Conservation (phyloP, 331 rosid genomes). For the Malus hybrid region DNA sequence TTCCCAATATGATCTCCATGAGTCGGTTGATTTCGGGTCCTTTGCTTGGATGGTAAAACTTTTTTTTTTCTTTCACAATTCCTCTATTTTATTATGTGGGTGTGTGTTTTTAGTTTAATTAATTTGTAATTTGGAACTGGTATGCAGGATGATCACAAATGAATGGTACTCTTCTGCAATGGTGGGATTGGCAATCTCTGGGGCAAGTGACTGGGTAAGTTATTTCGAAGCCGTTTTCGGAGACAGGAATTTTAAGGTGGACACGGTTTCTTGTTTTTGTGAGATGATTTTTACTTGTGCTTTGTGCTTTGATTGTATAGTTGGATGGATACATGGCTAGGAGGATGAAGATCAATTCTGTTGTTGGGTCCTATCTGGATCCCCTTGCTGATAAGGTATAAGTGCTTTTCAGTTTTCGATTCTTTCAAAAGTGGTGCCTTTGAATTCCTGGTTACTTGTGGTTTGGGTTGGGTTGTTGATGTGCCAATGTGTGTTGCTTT, state of each 20-base stretch:
- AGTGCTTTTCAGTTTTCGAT: background rate
- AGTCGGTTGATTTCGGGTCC: slow-evolving; percentile 75
- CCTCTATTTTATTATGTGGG: background rate
- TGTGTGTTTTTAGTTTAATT: background rate
- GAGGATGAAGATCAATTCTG: slow-evolving; percentile 86
- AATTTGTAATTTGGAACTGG: background rate
- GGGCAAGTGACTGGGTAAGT: slow-evolving; percentile 83
- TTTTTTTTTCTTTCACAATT: background rate
- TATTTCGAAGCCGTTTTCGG: background rate
- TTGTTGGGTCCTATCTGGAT: slow-evolving; percentile 95
- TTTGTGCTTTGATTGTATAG: slow-evolving; percentile 27
- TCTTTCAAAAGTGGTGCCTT: background rate
- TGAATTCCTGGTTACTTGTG: background rate
- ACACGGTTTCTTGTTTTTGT: background rate
- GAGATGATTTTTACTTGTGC: background rate
- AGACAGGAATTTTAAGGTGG: background rate
- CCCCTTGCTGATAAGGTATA: slow-evolving; percentile 96
- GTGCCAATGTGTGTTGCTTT: background rate
- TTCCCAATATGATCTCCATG: slow-evolving; percentile 70
- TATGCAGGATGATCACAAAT: slow-evolving; percentile 72
- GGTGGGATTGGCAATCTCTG: slow-evolving; percentile 76
- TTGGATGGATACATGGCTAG: slow-evolving; percentile 85
- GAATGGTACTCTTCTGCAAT: slow-evolving; percentile 66
- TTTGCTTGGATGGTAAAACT: slow-evolving; percentile 73
- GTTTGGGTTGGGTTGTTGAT: background rate